These are phyloP conservation scores for Metarhizium anisopliae DNA, from an alignment of 2,329 filamentous ascomycete species.

Conservation along the genomic window DNA sequence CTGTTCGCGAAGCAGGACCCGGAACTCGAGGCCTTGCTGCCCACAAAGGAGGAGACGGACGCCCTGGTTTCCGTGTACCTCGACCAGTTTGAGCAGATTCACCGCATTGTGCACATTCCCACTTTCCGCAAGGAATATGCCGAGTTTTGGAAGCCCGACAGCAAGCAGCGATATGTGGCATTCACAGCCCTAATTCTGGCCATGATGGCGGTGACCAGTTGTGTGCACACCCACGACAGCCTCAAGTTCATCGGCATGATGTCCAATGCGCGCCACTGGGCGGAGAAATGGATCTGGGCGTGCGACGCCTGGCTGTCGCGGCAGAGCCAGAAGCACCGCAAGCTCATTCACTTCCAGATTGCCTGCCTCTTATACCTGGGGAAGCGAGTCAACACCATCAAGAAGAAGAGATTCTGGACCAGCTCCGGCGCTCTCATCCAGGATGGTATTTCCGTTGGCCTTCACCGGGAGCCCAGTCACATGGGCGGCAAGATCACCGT, in stretches of 20 bases:
- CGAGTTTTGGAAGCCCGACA: slow-evolving; percentile 41
- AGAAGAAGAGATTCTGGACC: slow-evolving; percentile 58
- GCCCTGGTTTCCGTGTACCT: slow-evolving; percentile 41
- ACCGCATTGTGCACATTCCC: slow-evolving; percentile 50
- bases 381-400: slow-evolving; percentile 53
- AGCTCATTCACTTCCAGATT: slow-evolving; percentile 52
- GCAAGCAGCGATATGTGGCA: slow-evolving; percentile 36
- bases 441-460: slow-evolving; percentile 48
- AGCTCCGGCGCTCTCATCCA: slow-evolving; percentile 46
- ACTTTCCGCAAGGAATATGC: slow-evolving; percentile 48
- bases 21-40: slow-evolving; percentile 41
- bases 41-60: slow-evolving; percentile 38
- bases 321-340: slow-evolving; percentile 53
- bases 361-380: slow-evolving; percentile 50
- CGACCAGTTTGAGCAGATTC: slow-evolving; percentile 46
- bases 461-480: slow-evolving; percentile 50
- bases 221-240: slow-evolving; percentile 41
- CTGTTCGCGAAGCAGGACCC: slow-evolving; percentile 37
- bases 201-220: slow-evolving; percentile 52
- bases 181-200: slow-evolving; percentile 50
- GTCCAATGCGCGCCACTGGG: slow-evolving; percentile 45
- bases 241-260: slow-evolving; percentile 50
- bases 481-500: slow-evolving; percentile 46
- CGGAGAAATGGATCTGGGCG: slow-evolving; percentile 47
- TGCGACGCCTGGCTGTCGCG: slow-evolving; percentile 44